phyloP scores from a whole-genome alignment of 148 eudicot species.

The Euryodendron excelsum region DNA sequence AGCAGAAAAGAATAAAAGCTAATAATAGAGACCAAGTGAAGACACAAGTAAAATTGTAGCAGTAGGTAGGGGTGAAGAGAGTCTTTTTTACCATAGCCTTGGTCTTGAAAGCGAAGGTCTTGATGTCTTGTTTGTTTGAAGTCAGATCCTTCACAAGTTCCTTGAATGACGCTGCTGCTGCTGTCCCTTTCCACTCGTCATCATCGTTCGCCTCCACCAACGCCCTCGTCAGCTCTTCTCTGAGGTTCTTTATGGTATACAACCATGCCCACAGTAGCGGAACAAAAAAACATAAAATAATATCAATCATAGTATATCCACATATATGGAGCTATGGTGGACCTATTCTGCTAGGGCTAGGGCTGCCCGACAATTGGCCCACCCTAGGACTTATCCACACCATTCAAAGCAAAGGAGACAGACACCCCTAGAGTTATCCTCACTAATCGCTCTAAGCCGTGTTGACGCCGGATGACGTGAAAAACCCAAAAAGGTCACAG shows the following conservation, averaged over 20 bases:
- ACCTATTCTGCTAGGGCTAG: too few species aligned
- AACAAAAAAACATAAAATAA: not conserved
- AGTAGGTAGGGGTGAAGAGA: not conserved
- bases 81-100: constrained; percentile 40
- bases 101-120: constrained; percentile 46
- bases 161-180: constrained; percentile 31
- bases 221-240: constrained; percentile 50
- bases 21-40: not conserved
- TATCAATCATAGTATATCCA: too few species aligned
- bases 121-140: constrained; percentile 36
- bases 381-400: not conserved
- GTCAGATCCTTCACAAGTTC: constrained; percentile 45
- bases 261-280: constrained; percentile 11
- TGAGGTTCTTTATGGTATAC: constrained; percentile 32
- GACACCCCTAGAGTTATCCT: too few species aligned
- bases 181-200: constrained; percentile 17
- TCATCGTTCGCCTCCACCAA: constrained; percentile 30
- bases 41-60: not conserved
- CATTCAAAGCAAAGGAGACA: too few species aligned
- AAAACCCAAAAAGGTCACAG: not conserved
- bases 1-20: not conserved
- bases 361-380: too few species aligned
- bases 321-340: too few species aligned
- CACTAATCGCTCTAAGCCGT: too few species aligned
- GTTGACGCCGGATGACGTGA: not conserved